phyloP scores from a whole-genome alignment of 805 yeast genomes.

The Maudiozyma bulderi region DNA sequence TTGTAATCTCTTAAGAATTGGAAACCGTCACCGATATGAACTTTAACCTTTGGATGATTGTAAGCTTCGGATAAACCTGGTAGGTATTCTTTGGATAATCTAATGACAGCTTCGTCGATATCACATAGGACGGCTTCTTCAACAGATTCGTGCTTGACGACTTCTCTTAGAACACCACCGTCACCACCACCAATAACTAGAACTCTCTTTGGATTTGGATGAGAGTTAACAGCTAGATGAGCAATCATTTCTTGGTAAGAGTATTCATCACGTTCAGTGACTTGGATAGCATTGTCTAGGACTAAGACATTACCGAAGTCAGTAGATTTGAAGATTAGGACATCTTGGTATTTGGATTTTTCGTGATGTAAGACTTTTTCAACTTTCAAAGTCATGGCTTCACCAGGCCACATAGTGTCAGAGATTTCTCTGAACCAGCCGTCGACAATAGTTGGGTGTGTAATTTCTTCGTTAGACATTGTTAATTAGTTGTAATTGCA shows the following conservation, averaged over 20 bases:
- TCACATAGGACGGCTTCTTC: slow-evolving; percentile 90
- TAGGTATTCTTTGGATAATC: slow-evolving; percentile 74
- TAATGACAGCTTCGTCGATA: slow-evolving; percentile 88
- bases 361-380: slow-evolving; percentile 79
- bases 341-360: slow-evolving; percentile 86
- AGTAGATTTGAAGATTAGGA: slow-evolving; percentile 83
- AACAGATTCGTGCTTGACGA: slow-evolving; percentile 77
- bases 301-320: slow-evolving; percentile 94
- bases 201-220: slow-evolving; percentile 89
- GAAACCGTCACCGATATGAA: slow-evolving; percentile 95
- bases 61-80: slow-evolving; percentile 83
- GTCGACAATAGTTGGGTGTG: slow-evolving; percentile 40
- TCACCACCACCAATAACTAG: slow-evolving; percentile 98
- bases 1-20: slow-evolving; percentile 79
- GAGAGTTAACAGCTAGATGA: slow-evolving; percentile 85
- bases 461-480: slow-evolving; percentile 22
- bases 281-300: slow-evolving; percentile 90
- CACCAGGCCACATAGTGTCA: slow-evolving; percentile 98
- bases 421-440: slow-evolving; percentile 97
- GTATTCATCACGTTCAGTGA: slow-evolving; percentile 94
- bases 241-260: slow-evolving; percentile 98
- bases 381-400: slow-evolving; percentile 87
- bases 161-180: slow-evolving; percentile 94
- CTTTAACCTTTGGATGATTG: slow-evolving; percentile 79
- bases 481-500: background rate